Base-by-base conservation (phyloP, 345 rosid genomes). In the Populus simonii region DNA sequence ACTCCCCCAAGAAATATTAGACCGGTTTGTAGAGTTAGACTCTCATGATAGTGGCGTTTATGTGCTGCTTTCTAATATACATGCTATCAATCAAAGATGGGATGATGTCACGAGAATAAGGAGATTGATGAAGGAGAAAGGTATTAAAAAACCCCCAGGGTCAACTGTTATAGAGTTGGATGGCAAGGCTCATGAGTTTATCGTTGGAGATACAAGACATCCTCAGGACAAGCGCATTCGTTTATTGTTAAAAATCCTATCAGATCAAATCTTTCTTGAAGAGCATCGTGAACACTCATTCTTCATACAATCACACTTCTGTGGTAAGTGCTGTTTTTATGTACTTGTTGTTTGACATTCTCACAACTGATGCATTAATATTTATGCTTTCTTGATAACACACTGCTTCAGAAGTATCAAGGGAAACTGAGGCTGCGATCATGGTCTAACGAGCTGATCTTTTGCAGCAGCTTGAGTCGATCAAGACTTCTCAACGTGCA, bases 51-150 rank as follows among this genome's bases (percentile, higher is more conserved):
- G 73, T 51, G 88, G 90, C 33, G 85, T 86, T 78, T 81, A 83
- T 71, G 89, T 86, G 71, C 80, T 88, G 66, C 82, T 84, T 36
- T 84, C 89, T 5, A 80, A 88, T 41, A 85, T 85, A 49, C 82
- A 75, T 81, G 89, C 86, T 69, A 57, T 71, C 72, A 78, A 76
- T 74, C 78, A 80, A 76, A 83, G 85, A 74, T 86, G 90, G 90
- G 82, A 77, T 78, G 89, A 80, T 84, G 85, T 84, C 74, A 77
- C 55, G 39, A 80, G 69, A 77, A 62, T 85, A 68, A 85, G 88
- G 80, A 85, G 65, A 45, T 80, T 85, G 80, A 83, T 85, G 87
- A 81, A 80, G 80, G 76, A 53, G 27, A 87, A 78, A 71, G 85
- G 88, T 8, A 73, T 87, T 39, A 70, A 38, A 25, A 87, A 87